Base-by-base conservation (phyloP, 2,329 filamentous ascomycete species). In the Thelonectria olida region DNA sequence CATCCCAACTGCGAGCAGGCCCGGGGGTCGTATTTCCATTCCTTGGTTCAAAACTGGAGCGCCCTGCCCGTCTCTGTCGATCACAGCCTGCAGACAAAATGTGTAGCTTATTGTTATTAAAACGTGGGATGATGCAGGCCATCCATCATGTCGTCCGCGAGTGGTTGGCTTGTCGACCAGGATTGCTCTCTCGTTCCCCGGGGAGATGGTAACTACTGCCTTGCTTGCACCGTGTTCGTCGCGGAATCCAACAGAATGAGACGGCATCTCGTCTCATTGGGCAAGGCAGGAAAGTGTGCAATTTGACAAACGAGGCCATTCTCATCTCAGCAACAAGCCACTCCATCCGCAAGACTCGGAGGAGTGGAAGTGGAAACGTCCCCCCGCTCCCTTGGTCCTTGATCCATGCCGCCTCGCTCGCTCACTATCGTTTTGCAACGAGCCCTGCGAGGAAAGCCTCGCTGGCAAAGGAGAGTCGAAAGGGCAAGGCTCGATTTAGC, bases 281-380 rank as follows among this genome's bases (percentile, higher is more conserved):
- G 8, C 22, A 38, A 39, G 31, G n/a, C 36, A 27, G 25, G 34
- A 39, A 42, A 42, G 7, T 38, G 17, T 36, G 36, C 39, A 42
- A 54, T 50, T 49, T 44, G 20, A 17, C 42, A 31, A 44, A 42
- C 38, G 50, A 59, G 36, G 57, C 38, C 50, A 61, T 61, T 38
- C 20, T 61, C 52, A 54, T 36, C 28, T 48, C 44, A 27, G 54
- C 31, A 28, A 38, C 45, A 41, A 27, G 41, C 36, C 47, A 8
- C 39, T 17, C 6, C 39, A 20, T 22, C 39, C 39, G 39, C 39
- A 20, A 10, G n/a, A 22, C 17, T 22, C 48, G 58, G 54, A 48
- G 58, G 39, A 58, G 54, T 61, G 58, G 53, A 58, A 61, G 58
- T 57, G 53, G 53, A 58, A 31, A 45, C 48, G 34, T 12, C 6